These are phyloP conservation scores for Gyrodon lividus DNA, from an alignment of 768 basidiomycete genomes.

Conservation along the genomic window DNA sequence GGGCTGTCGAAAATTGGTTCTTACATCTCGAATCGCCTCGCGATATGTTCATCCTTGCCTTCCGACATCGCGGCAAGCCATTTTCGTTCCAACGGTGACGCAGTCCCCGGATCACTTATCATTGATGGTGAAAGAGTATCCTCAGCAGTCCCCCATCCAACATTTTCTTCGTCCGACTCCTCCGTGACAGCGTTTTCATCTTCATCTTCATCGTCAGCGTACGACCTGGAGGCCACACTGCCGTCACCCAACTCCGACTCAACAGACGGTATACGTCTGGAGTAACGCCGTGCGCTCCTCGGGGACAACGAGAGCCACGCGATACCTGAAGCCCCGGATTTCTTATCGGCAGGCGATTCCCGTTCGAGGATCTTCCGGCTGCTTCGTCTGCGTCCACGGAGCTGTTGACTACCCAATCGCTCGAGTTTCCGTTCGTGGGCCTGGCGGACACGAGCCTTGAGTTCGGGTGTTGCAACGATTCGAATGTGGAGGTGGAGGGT, in stretches of 20 bases:
- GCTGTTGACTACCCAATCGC: constrained; percentile 17
- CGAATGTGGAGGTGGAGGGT: constrained; percentile 85
- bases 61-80: constrained; percentile 94
- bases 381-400: constrained; percentile 23
- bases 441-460: constrained; percentile 70
- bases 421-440: constrained; percentile 39
- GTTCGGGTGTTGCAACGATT: constrained; percentile 70
- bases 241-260: constrained; percentile 44
- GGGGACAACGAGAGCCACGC: constrained; percentile 58
- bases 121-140: constrained; percentile 57
- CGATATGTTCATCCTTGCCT: constrained; percentile 68
- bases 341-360: constrained; percentile 18
- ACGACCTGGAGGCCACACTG: constrained; percentile 36
- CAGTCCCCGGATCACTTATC: constrained; percentile 80
- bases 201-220: constrained; percentile 33
- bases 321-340: constrained; percentile 20
- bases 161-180: constrained; percentile 46
- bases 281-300: constrained; percentile 46
- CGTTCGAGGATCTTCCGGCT: constrained; percentile 15
- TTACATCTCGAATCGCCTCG: constrained; percentile 76
- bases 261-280: constrained; percentile 44
- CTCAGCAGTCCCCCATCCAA: constrained; percentile 50
- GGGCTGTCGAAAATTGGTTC: constrained; percentile 24
- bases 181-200: constrained; percentile 32
- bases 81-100: constrained; percentile 71